A percentile compares a stretch with the other conserved stretches of the same genome.
Evolutionary conservation across 192 early-diverging fungal genomes (phyloP).

Genomic region (Dispira simplex): DNA sequence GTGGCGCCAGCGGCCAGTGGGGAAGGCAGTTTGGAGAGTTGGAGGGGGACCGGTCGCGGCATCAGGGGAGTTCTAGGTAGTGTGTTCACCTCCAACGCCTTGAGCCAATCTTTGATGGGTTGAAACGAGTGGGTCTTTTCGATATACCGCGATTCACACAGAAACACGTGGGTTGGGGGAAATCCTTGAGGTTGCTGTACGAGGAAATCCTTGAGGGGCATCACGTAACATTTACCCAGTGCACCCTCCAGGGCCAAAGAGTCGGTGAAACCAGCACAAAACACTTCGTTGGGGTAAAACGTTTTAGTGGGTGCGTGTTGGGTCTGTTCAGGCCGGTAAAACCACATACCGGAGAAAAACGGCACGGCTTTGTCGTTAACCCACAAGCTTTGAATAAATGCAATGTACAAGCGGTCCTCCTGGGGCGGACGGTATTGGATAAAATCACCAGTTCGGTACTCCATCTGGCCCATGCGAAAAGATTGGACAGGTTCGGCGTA

Average conservation of each 20-base stretch:
- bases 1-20: background rate
- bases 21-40: constrained; percentile 4
- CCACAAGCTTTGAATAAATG: background rate
- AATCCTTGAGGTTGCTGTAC: background rate
- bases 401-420: background rate
- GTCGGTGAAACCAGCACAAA: background rate
- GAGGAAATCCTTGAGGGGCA: background rate
- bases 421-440: background rate
- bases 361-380: background rate
- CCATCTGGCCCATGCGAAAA: background rate
- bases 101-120: constrained; percentile 5
- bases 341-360: constrained; percentile 1
- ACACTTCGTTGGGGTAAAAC: constrained; percentile 5
- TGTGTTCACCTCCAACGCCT: background rate
- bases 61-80: background rate
- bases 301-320: background rate
- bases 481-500: background rate
- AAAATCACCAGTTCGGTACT: background rate
- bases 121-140: background rate
- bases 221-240: constrained; percentile 8
- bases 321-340: constrained; percentile 11
- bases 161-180: constrained; percentile 1
- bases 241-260: background rate
- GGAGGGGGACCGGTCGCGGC: constrained; percentile 1
- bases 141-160: constrained; percentile 6